phyloP scores from a whole-genome alignment of 257 asterid genomes.

The Handroanthus guayacan region DNA sequence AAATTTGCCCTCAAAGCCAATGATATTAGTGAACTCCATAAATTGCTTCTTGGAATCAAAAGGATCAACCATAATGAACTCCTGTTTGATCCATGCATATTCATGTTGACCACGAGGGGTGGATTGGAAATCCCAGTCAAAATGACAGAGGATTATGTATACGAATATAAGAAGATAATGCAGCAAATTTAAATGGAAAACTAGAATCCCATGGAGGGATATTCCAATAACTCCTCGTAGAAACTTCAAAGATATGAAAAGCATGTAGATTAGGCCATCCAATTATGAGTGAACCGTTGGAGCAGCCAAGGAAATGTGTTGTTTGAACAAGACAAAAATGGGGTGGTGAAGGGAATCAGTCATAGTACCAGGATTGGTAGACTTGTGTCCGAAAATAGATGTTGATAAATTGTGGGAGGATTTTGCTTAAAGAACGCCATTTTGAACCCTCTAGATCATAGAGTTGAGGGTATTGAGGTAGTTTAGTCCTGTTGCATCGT shows the following conservation, averaged over 20 bases:
- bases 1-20: conserved; percentile 37
- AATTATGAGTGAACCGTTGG: not conserved
- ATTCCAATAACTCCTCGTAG: not conserved
- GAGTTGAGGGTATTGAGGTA: not conserved
- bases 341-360: not conserved
- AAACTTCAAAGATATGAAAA: not conserved
- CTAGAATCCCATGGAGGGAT: not conserved
- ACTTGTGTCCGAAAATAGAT: not conserved
- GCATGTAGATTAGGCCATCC: not conserved
- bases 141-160: not conserved
- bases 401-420: not conserved
- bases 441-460: not conserved
- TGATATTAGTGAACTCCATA: conserved; percentile 42
- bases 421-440: not conserved
- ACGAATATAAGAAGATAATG: conserved; percentile 21
- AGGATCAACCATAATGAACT: conserved; percentile 39
- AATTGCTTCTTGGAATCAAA: conserved; percentile 28
- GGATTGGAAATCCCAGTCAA: conserved; percentile 32
- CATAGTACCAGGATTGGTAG: not conserved
- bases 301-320: not conserved
- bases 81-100: conserved; percentile 23
- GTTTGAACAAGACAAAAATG: not conserved
- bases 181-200: conserved; percentile 35
- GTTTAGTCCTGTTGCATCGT: not conserved
- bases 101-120: conserved; percentile 24